These are phyloP conservation scores for Penicillium sp. DNA, from an alignment of 2,329 filamentous ascomycete genomes.

Conservation along the genomic window DNA sequence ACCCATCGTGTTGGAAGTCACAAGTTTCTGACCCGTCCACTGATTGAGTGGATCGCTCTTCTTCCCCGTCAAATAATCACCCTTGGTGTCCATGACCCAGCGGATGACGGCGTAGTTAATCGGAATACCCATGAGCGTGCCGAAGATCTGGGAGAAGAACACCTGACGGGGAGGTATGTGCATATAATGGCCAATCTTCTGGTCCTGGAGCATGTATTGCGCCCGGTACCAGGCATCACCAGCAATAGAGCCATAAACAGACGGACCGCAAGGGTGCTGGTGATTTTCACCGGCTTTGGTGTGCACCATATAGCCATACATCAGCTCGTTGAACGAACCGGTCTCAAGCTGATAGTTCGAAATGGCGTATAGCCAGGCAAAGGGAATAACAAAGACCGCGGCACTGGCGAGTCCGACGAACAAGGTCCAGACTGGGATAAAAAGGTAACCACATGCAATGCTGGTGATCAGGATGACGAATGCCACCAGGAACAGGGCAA, in stretches of 20 bases:
- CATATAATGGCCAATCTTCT: conserved; percentile 63
- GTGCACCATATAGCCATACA: conserved; percentile 58
- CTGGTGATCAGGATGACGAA: conserved; percentile 51
- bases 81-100: conserved; percentile 57
- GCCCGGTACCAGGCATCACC: conserved; percentile 60
- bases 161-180: conserved; percentile 56
- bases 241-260: conserved; percentile 55
- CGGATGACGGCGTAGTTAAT: conserved; percentile 59
- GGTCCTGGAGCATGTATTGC: conserved; percentile 57
- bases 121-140: conserved; percentile 55
- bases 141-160: conserved; percentile 60
- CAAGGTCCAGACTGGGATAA: conserved; percentile 58
- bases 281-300: conserved; percentile 45
- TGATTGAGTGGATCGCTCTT: conserved; percentile 54
- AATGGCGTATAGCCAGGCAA: conserved; percentile 57
- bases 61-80: conserved; percentile 51
- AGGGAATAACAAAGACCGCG: conserved; percentile 53
- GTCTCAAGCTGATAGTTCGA: conserved; percentile 54
- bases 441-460: conserved; percentile 50
- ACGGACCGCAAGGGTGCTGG: conserved; percentile 56
- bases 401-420: conserved; percentile 55
- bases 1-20: conserved; percentile 51
- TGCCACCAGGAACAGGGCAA: conserved; percentile 47
- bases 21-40: conserved; percentile 57
- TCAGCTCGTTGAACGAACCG: conserved; percentile 56